phyloP scores from a whole-genome alignment of 768 basidiomycete genomes.

The Tricholoma terreum region DNA sequence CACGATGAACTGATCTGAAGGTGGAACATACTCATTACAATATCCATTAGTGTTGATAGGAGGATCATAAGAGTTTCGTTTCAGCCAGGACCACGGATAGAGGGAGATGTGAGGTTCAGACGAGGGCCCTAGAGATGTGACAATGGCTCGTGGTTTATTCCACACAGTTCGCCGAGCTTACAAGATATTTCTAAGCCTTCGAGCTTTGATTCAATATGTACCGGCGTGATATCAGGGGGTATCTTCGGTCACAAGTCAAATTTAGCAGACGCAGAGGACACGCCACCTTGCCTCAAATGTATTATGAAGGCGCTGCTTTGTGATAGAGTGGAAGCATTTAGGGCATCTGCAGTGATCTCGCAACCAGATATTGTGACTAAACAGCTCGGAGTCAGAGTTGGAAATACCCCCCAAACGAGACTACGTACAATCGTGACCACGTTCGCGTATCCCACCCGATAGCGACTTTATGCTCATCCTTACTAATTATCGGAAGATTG shows the following conservation, averaged over 20 bases:
- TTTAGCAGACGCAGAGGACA: not conserved
- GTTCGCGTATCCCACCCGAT: conserved; percentile 70
- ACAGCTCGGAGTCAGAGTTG: conserved; percentile 2
- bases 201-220: conserved; percentile 48
- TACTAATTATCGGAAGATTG: conserved; percentile 51
- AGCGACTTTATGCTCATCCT: conserved; percentile 58
- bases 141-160: not conserved
- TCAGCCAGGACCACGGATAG: conserved; percentile 88
- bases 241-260: conserved; percentile 42
- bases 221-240: conserved; percentile 67
- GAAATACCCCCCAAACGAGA: not conserved
- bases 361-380: conserved; percentile 87
- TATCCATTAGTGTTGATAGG: conserved; percentile 31
- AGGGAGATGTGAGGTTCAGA: conserved; percentile 67
- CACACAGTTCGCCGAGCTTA: conserved; percentile 31
- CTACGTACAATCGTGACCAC: conserved; percentile 76
- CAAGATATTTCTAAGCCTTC: conserved; percentile 77
- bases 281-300: conserved; percentile 63
- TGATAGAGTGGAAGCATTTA: conserved; percentile 80
- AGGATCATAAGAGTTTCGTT: conserved; percentile 78
- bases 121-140: conserved; percentile 45
- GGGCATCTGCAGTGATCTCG: conserved; percentile 91
- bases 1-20: not conserved
- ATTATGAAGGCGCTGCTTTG: conserved; percentile 86
- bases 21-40: conserved; percentile 42